Evolutionary conservation across 345 rosid genomes (phyloP), one percentile per base, ranked within the genome.

Genomic region (Eucalyptus sp.): DNA sequence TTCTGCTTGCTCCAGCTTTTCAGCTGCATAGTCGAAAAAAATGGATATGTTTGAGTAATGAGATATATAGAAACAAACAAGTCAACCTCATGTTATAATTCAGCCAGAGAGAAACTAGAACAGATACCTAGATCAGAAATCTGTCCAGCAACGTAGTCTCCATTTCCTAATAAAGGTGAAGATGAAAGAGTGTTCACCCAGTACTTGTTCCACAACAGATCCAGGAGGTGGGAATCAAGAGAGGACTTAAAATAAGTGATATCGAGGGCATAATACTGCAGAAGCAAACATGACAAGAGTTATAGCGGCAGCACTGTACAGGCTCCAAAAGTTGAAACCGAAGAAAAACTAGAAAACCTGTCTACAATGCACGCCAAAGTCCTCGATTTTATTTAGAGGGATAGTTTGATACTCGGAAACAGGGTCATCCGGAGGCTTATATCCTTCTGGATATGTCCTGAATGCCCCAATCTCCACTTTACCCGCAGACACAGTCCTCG

Each of bases 401-500:
- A 98, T 98, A 83, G 98, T 98, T 91, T 98, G 99, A 90, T 98
- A 98, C 94, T 98, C 98, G 46, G 97, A 95, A 86, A 95, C 95
- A 86, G 96, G 96, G 56, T 95, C 97, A 93, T 96, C 96, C 3
- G 93, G 93, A 86, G 98, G 97, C 90, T 94, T 96, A 90, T 96
- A 95, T 86, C 98, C 98, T 43, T 98, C 97, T 4, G 99, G 99
- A 88, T 98, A 97, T n/a, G 99, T 97, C 92, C 99, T 95, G 91
- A 97, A 97, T 33, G 99, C 99, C 88, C 99, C 99, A 87, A 98
- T 98, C 95, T 98, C 99, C 87, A 98, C 99, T 94, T 98, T 98
- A 86, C 99, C 99, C 91, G 99, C 99, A 10, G 99, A 97, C 83
- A 97, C 99, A 89, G 99, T 98, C 94, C 99, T 96, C 20, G 99